Base-by-base conservation (phyloP, 257 asterid species). In the Agastache rugosa region DNA sequence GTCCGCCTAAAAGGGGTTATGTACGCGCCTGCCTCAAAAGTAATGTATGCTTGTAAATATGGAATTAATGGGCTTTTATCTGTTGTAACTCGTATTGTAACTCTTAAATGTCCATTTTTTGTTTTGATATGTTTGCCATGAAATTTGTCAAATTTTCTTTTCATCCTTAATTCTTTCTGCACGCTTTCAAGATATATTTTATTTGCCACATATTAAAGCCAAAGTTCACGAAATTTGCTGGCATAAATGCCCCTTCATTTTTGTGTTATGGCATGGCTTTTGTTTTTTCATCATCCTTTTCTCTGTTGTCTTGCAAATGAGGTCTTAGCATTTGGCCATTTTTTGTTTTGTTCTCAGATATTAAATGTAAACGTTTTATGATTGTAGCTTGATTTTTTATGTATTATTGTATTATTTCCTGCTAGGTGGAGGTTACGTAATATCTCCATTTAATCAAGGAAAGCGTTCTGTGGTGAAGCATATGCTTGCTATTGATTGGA, bases 21-120 rank as follows among this genome's bases (percentile, higher is more conserved):
- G 85, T 90, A 62, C 97, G 99, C 78, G 97, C 97, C 89, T 90
- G 99, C 92, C 99, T 94, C 82, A 92, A 94, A 94, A 94, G 99
- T 94, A 94, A 94, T 84, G 97, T 90, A 88, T 66, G 97, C 96
- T 81, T 48, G 72, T 81, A 48, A 69, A 71, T 83, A 67, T 82
- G 69, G 64, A 72, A 71, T 73, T 54, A 47, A 63, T 72, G 69
- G 74, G 63, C 11, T 79, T 58, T 66, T 20, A 20, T 15, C 54
- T 35, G 5, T 15, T 62, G n/a, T 64, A 14, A 42, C 64, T 15
- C 56, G 16, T 64, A 15, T 44, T 63, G 19, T 70, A 48, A 65
- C 48, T 51, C 41, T 68, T 17, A 42, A 25, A 63, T 77, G 31
- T 63, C 75, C 42, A 14, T 63, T 22, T 39, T 69, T 50, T 50